These are phyloP conservation scores for Erythrophleum ivorense DNA, from an alignment of 331 rosid species.

Conservation along the genomic window DNA sequence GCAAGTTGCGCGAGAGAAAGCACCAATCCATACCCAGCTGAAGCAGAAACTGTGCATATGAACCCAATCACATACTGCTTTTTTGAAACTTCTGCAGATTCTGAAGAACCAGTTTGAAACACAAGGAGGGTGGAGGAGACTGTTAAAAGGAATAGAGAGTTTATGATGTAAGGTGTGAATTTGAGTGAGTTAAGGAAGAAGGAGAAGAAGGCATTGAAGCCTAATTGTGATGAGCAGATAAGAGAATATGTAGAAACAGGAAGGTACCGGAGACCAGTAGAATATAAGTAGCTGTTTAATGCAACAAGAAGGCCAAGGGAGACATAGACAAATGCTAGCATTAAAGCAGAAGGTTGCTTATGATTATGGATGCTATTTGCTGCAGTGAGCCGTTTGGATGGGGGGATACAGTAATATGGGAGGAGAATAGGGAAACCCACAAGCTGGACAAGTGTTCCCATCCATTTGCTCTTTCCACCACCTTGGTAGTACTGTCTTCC, in stretches of 20 bases:
- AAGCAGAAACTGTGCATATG: constrained; percentile 46
- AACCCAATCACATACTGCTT: constrained; percentile 18
- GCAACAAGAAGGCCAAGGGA: constrained; percentile 50
- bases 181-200: constrained; percentile 57
- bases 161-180: constrained; percentile 56
- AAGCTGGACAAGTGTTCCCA: constrained; percentile 51
- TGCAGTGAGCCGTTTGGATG: constrained; percentile 29
- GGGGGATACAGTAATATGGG: constrained; percentile 42
- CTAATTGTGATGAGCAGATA: constrained; percentile 54
- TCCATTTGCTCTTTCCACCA: constrained; percentile 60
- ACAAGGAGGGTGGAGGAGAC: constrained; percentile 51
- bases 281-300: constrained; percentile 40
- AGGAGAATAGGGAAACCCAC: constrained; percentile 53
- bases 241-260: constrained; percentile 65
- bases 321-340: constrained; percentile 41
- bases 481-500: constrained; percentile 56
- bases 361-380: neutral
- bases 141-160: constrained; percentile 49
- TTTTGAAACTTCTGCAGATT: too few species aligned
- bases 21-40: constrained; percentile 41
- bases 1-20: constrained; percentile 47
- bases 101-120: constrained; percentile 37
- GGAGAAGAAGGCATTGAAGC: constrained; percentile 64
- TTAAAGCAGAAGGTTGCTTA: constrained; percentile 31
- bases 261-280: constrained; percentile 57